A percentile compares a stretch with the other conserved stretches of the same genome.
These are phyloP conservation scores for Talaromyces albobiverticillius DNA, from an alignment of 2,329 filamentous ascomycete genomes.

Conservation along the genomic window DNA sequence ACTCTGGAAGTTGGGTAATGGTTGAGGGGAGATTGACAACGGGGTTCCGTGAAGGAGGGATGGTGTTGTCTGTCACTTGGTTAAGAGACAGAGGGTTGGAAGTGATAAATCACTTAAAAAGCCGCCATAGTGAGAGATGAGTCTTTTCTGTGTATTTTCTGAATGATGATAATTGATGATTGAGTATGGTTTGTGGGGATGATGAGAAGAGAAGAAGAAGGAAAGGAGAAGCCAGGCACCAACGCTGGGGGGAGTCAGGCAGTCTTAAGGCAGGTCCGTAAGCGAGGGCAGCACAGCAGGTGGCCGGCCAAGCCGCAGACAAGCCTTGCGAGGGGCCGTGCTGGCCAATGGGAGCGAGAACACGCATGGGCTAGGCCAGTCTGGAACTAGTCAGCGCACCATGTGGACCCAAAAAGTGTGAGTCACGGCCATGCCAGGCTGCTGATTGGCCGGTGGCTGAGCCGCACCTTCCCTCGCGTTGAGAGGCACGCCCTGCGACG, in stretches of 20 bases:
- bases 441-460: conserved; percentile 2
- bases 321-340: not conserved
- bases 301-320: not conserved
- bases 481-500: conserved; percentile 3
- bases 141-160: too few species aligned
- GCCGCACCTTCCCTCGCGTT: conserved; percentile 7
- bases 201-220: conserved; percentile 16
- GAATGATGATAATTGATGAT: too few species aligned
- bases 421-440: conserved; percentile 4
- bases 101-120: conserved; percentile 34
- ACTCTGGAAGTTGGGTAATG: conserved; percentile 34
- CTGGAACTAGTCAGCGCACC: not conserved
- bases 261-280: conserved; percentile 31
- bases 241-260: conserved; percentile 33
- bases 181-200: not conserved
- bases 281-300: not conserved
- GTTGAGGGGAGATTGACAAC: conserved; percentile 28
- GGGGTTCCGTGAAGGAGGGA: conserved; percentile 34
- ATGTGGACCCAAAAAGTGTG: conserved; percentile 1
- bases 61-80: conserved; percentile 37
- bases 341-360: not conserved
- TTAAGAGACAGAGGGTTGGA: conserved; percentile 32
- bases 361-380: not conserved
- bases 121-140: conserved; percentile 32
- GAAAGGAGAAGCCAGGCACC: conserved; percentile 32